phyloP scores from a whole-genome alignment of 345 rosid species.

The Mallotus nudiflorus region DNA sequence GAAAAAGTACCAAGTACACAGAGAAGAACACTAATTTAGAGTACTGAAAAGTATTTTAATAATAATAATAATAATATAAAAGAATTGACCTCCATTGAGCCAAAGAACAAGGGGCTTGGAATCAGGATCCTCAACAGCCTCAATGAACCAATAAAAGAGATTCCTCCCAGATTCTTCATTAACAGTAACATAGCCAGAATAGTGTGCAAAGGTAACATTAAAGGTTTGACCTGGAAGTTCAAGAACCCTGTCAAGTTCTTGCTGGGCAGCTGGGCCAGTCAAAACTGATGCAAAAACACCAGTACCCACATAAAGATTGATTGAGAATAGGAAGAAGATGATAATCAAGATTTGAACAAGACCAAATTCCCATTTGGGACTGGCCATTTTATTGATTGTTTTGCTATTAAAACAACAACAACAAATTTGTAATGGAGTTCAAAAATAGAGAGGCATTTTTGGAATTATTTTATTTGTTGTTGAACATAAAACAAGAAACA shows the following conservation, averaged over 20 bases:
- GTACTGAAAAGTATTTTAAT: not conserved
- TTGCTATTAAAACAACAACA: too few species aligned
- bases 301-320: slow-evolving; percentile 31
- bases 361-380: slow-evolving; percentile 5
- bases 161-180: slow-evolving; percentile 66
- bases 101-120: slow-evolving; percentile 91
- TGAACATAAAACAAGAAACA: too few species aligned
- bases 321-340: not conserved
- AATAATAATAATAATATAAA: not conserved
- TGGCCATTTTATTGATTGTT: slow-evolving; percentile 19
- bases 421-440: too few species aligned
- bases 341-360: not conserved
- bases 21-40: not conserved
- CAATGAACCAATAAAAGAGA: slow-evolving; percentile 82
- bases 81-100: slow-evolving; percentile 49
- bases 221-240: slow-evolving; percentile 71
- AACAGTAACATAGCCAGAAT: slow-evolving; percentile 70
- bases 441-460: too few species aligned
- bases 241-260: slow-evolving; percentile 58
- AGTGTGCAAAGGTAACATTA: slow-evolving; percentile 64
- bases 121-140: slow-evolving; percentile 68
- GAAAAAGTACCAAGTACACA: not conserved
- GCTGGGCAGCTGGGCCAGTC: slow-evolving; percentile 40
- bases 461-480: too few species aligned
- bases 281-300: slow-evolving; percentile 12